Evolutionary conservation across 2,329 filamentous ascomycete genomes (phyloP).

Genomic region (Laburnicola sp.): DNA sequence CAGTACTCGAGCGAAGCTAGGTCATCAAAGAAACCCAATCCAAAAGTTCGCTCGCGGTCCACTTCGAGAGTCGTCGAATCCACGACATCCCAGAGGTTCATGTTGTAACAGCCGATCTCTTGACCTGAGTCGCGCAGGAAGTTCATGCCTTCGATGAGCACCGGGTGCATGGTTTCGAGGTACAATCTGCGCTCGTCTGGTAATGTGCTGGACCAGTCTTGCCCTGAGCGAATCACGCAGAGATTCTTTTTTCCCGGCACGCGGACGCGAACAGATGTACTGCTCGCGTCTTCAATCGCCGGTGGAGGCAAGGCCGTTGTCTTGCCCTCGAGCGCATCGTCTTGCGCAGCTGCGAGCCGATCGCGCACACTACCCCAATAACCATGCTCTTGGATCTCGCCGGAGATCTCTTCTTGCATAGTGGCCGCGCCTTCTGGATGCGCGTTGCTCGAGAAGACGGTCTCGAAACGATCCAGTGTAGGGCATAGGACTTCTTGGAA

Average conservation of each 20-base stretch:
- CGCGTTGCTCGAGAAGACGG: constrained; percentile 46
- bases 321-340: constrained; percentile 40
- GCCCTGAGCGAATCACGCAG: constrained; percentile 51
- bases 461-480: constrained; percentile 50
- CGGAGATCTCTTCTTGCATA: constrained; percentile 46
- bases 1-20: constrained; percentile 47
- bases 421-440: constrained; percentile 48
- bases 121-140: constrained; percentile 50
- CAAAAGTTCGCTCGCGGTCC: constrained; percentile 45
- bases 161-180: constrained; percentile 52
- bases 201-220: constrained; percentile 50
- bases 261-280: constrained; percentile 24
- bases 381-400: constrained; percentile 48
- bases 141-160: constrained; percentile 50
- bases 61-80: constrained; percentile 23
- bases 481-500: constrained; percentile 51
- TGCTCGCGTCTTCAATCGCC: not conserved
- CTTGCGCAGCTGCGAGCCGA: constrained; percentile 47
- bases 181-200: constrained; percentile 50
- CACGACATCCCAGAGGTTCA: constrained; percentile 51
- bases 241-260: constrained; percentile 48
- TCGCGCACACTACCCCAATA: constrained; percentile 56
- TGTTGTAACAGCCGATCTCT: constrained; percentile 51
- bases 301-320: constrained; percentile 14
- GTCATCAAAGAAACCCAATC: constrained; percentile 50